Conservation (phyloP, 2,329 filamentous ascomycete species). For the Fusarium protoensiforme region DNA sequence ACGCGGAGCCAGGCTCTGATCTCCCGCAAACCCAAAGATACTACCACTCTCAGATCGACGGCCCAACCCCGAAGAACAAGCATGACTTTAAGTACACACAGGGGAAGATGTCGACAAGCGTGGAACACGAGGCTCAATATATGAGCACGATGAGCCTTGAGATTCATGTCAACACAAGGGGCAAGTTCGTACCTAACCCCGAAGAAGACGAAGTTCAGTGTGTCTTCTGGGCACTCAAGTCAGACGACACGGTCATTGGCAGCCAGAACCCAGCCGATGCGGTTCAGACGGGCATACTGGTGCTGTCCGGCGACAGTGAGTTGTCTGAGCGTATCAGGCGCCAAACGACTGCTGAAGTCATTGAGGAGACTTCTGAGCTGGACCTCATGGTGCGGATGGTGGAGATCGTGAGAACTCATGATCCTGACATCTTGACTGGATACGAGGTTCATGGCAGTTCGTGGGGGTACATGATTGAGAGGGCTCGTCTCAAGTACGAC, state of each 20-base stretch:
- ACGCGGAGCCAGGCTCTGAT: slow-evolving; percentile 14
- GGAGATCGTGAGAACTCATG: slow-evolving; percentile 82
- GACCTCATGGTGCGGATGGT: slow-evolving; percentile 88
- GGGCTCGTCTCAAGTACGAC: slow-evolving; percentile 86
- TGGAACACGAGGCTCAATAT: slow-evolving; percentile 87
- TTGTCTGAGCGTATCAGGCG: slow-evolving; percentile 71
- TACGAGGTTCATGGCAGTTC: slow-evolving; percentile 94
- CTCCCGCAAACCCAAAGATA: slow-evolving; percentile 44
- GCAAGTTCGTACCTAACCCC: slow-evolving; percentile 84
- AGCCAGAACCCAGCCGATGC: slow-evolving; percentile 58
- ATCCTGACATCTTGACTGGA: slow-evolving; percentile 93
- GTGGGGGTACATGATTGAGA: slow-evolving; percentile 96
- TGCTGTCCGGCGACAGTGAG: slow-evolving; percentile 71
- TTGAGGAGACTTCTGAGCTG: slow-evolving; percentile 82
- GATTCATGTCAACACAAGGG: slow-evolving; percentile 89
- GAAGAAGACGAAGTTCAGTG: slow-evolving; percentile 89
- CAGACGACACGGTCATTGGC: slow-evolving; percentile 71
- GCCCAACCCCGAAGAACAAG: slow-evolving; percentile 83
- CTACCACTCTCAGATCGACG: slow-evolving; percentile 85
- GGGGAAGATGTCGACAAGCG: slow-evolving; percentile 76
- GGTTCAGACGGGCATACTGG: slow-evolving; percentile 76
- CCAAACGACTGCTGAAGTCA: slow-evolving; percentile 71
- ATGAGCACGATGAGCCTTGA: slow-evolving; percentile 98
- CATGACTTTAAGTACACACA: slow-evolving; percentile 90
- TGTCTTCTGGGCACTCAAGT: slow-evolving; percentile 90